Percentiles rank a stretch among this genome's conserved stretches.
These are phyloP conservation scores for Thermomucor indicae-seudaticae DNA, from an alignment of 371 early-diverging fungal genomes.

Conservation along the genomic window DNA sequence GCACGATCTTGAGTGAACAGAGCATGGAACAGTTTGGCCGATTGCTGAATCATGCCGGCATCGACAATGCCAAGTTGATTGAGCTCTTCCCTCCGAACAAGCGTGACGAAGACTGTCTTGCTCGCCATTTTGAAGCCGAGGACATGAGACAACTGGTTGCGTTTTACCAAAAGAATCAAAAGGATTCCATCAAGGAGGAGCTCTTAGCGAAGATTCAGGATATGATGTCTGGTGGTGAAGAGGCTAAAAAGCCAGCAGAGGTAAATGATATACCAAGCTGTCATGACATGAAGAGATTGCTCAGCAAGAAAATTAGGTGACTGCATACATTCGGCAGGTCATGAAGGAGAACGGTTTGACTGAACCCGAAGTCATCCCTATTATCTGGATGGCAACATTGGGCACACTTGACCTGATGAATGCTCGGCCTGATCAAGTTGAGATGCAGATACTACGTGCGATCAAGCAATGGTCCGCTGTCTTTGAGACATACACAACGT, in stretches of 20 bases:
- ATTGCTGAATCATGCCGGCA: slow-evolving; percentile 61
- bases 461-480: slow-evolving; percentile 64
- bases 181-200: slow-evolving; percentile 63
- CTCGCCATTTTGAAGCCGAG: slow-evolving; percentile 88
- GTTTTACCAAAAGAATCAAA: slow-evolving; percentile 72
- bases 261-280: slow-evolving; percentile 20
- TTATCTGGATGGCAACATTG: slow-evolving; percentile 82
- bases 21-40: slow-evolving; percentile 71
- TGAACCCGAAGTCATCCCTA: slow-evolving; percentile 70
- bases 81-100: slow-evolving; percentile 93
- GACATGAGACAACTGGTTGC: slow-evolving; percentile 84
- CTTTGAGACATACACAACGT: slow-evolving; percentile 68
- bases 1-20: slow-evolving; percentile 76
- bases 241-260: slow-evolving; percentile 49
- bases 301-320: slow-evolving; percentile 38
- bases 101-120: slow-evolving; percentile 83
- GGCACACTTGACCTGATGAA: slow-evolving; percentile 69
- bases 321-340: slow-evolving; percentile 59
- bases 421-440: slow-evolving; percentile 79
- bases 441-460: slow-evolving; percentile 65
- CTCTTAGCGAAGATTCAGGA: slow-evolving; percentile 55
- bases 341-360: slow-evolving; percentile 71
- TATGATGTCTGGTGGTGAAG: slow-evolving; percentile 57
- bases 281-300: background rate
- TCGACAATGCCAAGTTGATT: slow-evolving; percentile 70